Base-by-base conservation (phyloP, 2,329 filamentous ascomycete genomes). In the Fusarium sp. region DNA sequence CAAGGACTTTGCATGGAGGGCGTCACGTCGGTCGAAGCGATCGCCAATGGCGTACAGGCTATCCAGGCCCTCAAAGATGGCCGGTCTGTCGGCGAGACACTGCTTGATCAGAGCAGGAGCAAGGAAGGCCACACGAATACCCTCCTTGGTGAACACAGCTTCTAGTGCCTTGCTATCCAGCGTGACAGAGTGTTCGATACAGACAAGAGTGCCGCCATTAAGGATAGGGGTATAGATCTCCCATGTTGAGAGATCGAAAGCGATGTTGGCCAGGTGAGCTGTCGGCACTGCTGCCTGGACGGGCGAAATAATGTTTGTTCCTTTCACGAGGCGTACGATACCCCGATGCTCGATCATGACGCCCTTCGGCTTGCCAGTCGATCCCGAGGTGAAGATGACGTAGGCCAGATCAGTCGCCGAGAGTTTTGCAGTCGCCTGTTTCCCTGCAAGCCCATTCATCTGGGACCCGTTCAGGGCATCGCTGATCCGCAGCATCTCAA, bases 301-400 rank as follows among this genome's bases (percentile, higher is more conserved):
- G 65, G 66, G 29, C 5, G 58, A 22, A 1, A 74, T 40, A n/a
- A 66, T 65, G 20, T 59, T 57, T 10, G 68, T 63, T 31, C 31
- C 31, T 29, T 40, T 68, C n/a, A 69, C 60, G 7, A 69, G 68
- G 6, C 74, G 60, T 2, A 76, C 20, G n/a, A 77, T 66, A 3
- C 45, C 54, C 2, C 75, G 74, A 18, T 77, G 75, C 54, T 77
- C 72, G 27, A 77, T 58, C 71, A 87, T 83, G 22, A 88, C 86
- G 35, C 87, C 87, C 77, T 88, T 88, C 2, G 87, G 87, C 33
- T 80, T 79, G 3, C 87, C 87, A 0, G 87, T 88, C 8, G 85
- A 88, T 3, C 87, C 87, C 5, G 86, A 88, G 6, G 87, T 88
- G 70, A 87, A 88, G 74, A 88, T 85, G 67, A 87, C 85, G 25